phyloP scores from a whole-genome alignment of 108 stramenopile species.

The Fistulifera pelliculosa region DNA sequence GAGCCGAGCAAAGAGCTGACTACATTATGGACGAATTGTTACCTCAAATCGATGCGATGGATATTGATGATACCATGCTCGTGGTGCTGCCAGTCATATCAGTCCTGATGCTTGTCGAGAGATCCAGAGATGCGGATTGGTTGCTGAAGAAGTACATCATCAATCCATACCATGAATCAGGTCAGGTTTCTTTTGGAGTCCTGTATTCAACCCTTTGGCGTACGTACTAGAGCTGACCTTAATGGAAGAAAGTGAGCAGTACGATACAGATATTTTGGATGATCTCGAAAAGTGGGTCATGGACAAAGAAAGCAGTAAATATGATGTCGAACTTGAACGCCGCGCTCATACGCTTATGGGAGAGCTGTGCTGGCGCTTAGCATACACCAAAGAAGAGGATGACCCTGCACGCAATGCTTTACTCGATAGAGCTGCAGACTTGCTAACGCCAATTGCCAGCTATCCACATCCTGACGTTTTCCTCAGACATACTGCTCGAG shows the following conservation, averaged over 20 bases:
- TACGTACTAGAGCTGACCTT: slow-evolving; percentile 13
- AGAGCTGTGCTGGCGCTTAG: slow-evolving; percentile 20
- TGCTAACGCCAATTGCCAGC: slow-evolving; percentile 13
- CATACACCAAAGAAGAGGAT: slow-evolving; percentile 1
- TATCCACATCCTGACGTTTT: slow-evolving; percentile 13
- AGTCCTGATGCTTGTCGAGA: slow-evolving; percentile 5
- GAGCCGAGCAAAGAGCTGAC: slow-evolving; percentile 8
- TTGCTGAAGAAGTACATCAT: slow-evolving; percentile 10
- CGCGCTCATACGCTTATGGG: slow-evolving; percentile 21
- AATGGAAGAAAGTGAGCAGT: slow-evolving; percentile 15
- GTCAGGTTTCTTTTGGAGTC: slow-evolving; percentile 9
- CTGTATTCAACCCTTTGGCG: slow-evolving; percentile 20
- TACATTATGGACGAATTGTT: slow-evolving; percentile 9
- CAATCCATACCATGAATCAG: slow-evolving; percentile 15
- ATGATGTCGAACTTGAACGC: slow-evolving; percentile 5
- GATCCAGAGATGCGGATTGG: slow-evolving; percentile 12
- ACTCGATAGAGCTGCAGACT: slow-evolving; percentile 6
- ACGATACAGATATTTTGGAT: slow-evolving; percentile 9
- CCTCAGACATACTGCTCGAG: slow-evolving; percentile 11
- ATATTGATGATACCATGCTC: slow-evolving; percentile 11
- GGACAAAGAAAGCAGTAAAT: slow-evolving; percentile 10
- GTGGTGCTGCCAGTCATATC: slow-evolving; percentile 8
- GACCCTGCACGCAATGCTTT: slow-evolving; percentile 7
- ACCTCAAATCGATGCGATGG: slow-evolving; percentile 8
- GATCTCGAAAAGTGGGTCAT: slow-evolving; percentile 24